Evolutionary conservation across 441 rosid genomes (phyloP), one percentile per base, ranked within the genome.

Genomic region (Breynia disticha): DNA sequence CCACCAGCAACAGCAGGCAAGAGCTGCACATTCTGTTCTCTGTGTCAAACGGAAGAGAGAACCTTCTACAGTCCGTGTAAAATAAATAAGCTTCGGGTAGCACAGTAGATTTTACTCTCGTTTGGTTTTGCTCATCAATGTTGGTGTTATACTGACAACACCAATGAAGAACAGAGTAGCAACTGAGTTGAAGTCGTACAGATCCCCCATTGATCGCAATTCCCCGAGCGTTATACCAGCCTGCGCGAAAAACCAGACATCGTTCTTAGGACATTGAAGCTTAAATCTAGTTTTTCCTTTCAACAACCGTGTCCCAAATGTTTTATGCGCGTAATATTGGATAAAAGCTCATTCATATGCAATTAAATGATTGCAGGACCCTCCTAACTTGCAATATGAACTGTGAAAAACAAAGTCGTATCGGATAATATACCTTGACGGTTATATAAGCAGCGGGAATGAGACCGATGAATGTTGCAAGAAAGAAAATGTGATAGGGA

Each of bases 151-250:
- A 0, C 90, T 76, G 68, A 79, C 72, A 48, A 83, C 58, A 43
- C 96, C 96, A 0, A 85, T 85, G 22, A 90, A 78, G 80, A 81
- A 81, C 51, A 90, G 69, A 19, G 95, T 74, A 14, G 95, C 95
- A 22, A 87, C 67, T 2, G 96, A 85, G 59, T 79, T 83, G 70
- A 90, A 80, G 68, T 87, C 93, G 18, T 85, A 81, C 19, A 90
- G 95, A 73, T 90, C 95, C 60, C 78, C 79, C 7, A 90, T 13
- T 0, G 95, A 79, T 62, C 67, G 83, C 73, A 87, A 62, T 57
- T 90, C 96, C 57, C 95, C 93, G 46, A 90, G 85, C 60, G 95
- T 84, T 64, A 83, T 70, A 57, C 97, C 97, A 58, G 96, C 97
- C 96, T 90, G 71, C 65, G 24, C 12, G 68, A 58, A 28, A 17